A percentile compares a stretch with the other conserved stretches of the same genome.
Evolutionary conservation across 2,329 filamentous ascomycete species (phyloP).

Genomic region (Fusarium sp.): DNA sequence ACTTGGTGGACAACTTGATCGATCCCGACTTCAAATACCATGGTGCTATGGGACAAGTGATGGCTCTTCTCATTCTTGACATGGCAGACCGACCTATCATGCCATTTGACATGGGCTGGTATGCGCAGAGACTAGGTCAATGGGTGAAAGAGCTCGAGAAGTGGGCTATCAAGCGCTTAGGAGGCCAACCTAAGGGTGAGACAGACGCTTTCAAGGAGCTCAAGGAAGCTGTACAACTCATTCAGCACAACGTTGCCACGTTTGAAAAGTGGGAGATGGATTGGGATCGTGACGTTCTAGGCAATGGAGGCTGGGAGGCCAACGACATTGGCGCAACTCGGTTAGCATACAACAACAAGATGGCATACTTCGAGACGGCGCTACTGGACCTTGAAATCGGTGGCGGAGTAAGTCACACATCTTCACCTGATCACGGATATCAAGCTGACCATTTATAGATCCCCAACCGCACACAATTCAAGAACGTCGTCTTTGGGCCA

Average conservation of each 20-base stretch:
- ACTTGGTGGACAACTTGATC: conserved; percentile 82
- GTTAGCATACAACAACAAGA: conserved; percentile 80
- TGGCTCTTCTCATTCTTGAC: conserved; percentile 85
- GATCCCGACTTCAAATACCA: conserved; percentile 90
- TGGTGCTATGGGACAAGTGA: conserved; percentile 79
- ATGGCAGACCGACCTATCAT: conserved; percentile 83
- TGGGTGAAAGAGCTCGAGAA: conserved; percentile 75
- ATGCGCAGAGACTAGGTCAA: conserved; percentile 71
- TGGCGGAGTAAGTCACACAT: conserved; percentile 74
- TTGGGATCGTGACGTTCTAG: conserved; percentile 80
- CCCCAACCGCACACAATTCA: conserved; percentile 90
- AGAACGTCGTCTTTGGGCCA: conserved; percentile 90
- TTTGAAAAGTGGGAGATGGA: conserved; percentile 81
- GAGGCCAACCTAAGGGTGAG: conserved; percentile 20
- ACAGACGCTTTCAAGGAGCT: conserved; percentile 48
- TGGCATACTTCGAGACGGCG: conserved; percentile 84
- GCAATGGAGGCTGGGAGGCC: conserved; percentile 80
- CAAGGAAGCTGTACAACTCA: conserved; percentile 67
- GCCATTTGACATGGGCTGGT: conserved; percentile 82
- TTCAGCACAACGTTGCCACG: conserved; percentile 61
- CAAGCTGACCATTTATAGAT: conserved; percentile 63
- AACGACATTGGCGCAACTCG: conserved; percentile 73
- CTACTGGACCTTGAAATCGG: conserved; percentile 79
- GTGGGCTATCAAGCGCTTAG: conserved; percentile 61
- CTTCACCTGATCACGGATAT: neutral